Conservation (phyloP, 768 basidiomycete species). For the Psilocybe cubensis region DNA sequence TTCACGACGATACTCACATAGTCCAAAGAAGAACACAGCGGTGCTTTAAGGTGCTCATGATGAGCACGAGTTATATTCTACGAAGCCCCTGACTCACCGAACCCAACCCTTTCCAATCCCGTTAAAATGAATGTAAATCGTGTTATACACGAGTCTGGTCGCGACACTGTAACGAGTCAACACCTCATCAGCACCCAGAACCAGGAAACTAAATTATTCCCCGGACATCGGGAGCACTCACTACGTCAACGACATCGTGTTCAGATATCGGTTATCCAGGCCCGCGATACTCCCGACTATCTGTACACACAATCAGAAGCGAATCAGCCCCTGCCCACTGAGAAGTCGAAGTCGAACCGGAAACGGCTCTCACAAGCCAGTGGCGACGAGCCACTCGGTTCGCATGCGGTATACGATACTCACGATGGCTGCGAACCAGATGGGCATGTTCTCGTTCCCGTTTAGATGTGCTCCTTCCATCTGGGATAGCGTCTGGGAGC, state of each 20-base stretch:
- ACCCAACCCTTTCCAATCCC: conserved; percentile 17
- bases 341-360: no score
- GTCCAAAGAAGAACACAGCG: conserved; percentile 23
- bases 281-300: conserved; percentile 34
- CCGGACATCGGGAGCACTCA: conserved; percentile 15
- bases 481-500: conserved; percentile 28
- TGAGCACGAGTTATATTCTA: background rate
- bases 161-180: conserved; percentile 16
- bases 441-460: conserved; percentile 35
- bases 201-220: background rate
- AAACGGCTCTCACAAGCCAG: background rate
- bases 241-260: conserved; percentile 34
- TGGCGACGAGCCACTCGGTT: no score
- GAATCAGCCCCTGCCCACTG: background rate
- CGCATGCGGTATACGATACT: conserved; percentile 8
- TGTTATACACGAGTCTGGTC: conserved; percentile 23
- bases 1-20: conserved; percentile 16
- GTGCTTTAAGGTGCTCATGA: conserved; percentile 3
- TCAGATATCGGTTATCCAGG: conserved; percentile 32
- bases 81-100: conserved; percentile 17
- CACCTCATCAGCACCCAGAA: background rate
- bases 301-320: conserved; percentile 15
- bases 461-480: conserved; percentile 43
- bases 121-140: conserved; percentile 27
- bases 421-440: conserved; percentile 39